Evolutionary conservation across 2,329 filamentous ascomycete species (phyloP), one percentile per base, ranked within the genome.

Genomic region (Sporothrix curviconia): DNA sequence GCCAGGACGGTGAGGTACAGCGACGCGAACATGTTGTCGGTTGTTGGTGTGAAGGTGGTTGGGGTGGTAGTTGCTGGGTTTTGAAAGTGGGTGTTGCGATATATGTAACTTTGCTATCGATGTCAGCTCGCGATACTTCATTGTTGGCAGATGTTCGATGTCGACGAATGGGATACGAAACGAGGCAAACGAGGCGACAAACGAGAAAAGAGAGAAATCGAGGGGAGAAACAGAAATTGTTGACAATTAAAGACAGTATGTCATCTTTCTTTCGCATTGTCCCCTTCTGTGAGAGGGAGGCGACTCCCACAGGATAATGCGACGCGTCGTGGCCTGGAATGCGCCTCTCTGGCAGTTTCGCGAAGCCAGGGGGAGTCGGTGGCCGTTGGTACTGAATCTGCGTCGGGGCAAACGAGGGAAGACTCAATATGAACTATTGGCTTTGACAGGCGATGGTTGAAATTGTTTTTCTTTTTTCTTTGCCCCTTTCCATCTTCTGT

Each of bases 1-100:
- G 76, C 62, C 58, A 61, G 54, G 43, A 62, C 14, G 46, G 60
- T 55, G 11, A 63, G 28, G 59, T 58, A 56, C 44, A 60, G 53
- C 24, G 42, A 51, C 39, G 60, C 43, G 42, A 62, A 57, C 60
- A 61, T 62, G 36, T 47, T 61, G 56, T 34, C 49, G 49, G 22
- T 51, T 2, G 49, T 28, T 51, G 34, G 37, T 5, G 5, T 5
- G 28, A 5, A 3, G 22, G 12, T 28, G 55, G 39, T 7, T 25
- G n/a, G 15, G 49, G 17, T 34, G 17, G 15, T 50, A 25, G 15
- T 15, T 15, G n/a, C n/a, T 51, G 34, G 34, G 17, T 51, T 39
- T 40, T 39, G 19, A 11, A 28, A 28, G n/a, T 37, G 32, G 32
- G 36, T 9, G 32, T 3, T 17, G 22, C n/a, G 19, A 12, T 36